Percentiles rank a stretch among this genome's conserved stretches.
Evolutionary conservation across 257 asterid genomes (phyloP).

Genomic region (Plectranthus barbatus): DNA sequence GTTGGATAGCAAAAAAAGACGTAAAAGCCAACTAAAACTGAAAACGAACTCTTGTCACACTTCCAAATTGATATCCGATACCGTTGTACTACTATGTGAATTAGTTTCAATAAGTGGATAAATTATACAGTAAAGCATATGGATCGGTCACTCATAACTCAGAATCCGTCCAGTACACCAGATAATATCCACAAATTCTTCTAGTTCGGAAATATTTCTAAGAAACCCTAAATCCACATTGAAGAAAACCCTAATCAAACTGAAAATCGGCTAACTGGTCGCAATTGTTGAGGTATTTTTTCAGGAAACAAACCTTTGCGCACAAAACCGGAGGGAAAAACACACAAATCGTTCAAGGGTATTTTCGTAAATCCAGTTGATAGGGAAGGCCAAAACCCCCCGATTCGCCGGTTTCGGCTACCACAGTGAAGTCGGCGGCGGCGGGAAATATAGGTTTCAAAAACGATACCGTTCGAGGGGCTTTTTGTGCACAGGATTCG

Average conservation of each 20-base stretch:
- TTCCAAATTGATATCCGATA: neutral
- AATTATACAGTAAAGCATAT: neutral
- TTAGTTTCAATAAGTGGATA: constrained; percentile 1
- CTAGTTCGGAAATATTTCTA: neutral
- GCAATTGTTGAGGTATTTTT: constrained; percentile 11
- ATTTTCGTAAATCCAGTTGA: constrained; percentile 22
- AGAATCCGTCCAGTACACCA: constrained; percentile 1
- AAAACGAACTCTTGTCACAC: neutral
- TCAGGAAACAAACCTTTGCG: constrained; percentile 30
- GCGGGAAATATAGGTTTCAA: constrained; percentile 49
- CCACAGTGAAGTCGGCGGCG: constrained; percentile 55
- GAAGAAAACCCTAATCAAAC: constrained; percentile 32
- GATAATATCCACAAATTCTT: constrained; percentile 4
- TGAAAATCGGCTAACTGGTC: neutral
- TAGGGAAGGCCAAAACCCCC: constrained; percentile 23
- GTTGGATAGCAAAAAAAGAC: neutral
- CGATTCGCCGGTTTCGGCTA: constrained; percentile 31
- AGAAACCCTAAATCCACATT: constrained; percentile 35
- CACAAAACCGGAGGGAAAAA: constrained; percentile 20
- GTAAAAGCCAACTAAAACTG: neutral
- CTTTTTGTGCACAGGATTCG: neutral
- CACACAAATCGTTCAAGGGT: constrained; percentile 26
- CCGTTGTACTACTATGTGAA: neutral
- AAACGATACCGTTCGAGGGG: constrained; percentile 46
- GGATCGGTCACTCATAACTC: constrained; percentile 38